Conservation (phyloP, 208 protist genomes). For the Crithidia thermophila region DNA sequence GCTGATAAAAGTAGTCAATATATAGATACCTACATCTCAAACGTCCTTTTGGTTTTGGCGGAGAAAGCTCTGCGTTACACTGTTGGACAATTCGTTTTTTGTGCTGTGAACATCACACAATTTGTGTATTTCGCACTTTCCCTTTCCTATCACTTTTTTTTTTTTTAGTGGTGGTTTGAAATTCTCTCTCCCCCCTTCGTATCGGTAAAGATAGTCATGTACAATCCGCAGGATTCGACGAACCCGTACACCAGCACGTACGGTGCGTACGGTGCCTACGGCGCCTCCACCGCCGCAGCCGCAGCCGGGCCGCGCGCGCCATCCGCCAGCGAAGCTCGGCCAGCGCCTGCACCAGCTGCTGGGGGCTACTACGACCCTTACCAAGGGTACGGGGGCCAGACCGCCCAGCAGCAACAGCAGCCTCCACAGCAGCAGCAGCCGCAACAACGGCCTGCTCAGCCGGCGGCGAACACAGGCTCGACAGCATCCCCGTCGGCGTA, state of each 20-base stretch:
- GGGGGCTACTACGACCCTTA: constrained; percentile 16
- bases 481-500: constrained; percentile 29
- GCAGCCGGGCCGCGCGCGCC: neutral
- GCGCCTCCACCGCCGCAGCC: neutral
- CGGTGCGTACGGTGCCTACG: constrained; percentile 35
- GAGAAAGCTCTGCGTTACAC: too few relatives aligned
- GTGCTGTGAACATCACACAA: too few relatives aligned
- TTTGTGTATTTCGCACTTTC: too few relatives aligned
- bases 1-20: too few relatives aligned
- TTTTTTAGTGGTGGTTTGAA: neutral
- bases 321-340: neutral
- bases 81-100: too few relatives aligned
- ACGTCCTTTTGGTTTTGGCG: too few relatives aligned
- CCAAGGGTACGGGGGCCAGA: constrained; percentile 10
- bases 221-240: constrained; percentile 16
- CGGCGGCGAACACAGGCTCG: constrained; percentile 2
- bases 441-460: neutral
- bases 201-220: constrained; percentile 24
- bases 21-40: too few relatives aligned
- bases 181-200: neutral
- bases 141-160: too few relatives aligned
- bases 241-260: constrained; percentile 32
- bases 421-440: constrained; percentile 11
- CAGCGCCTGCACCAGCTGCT: neutral
- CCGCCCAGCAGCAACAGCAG: constrained; percentile 17